Percentiles rank a stretch among this genome's conserved stretches.
Conservation (phyloP, 2,329 filamentous ascomycete species). For the Fusarium sublunatum region DNA sequence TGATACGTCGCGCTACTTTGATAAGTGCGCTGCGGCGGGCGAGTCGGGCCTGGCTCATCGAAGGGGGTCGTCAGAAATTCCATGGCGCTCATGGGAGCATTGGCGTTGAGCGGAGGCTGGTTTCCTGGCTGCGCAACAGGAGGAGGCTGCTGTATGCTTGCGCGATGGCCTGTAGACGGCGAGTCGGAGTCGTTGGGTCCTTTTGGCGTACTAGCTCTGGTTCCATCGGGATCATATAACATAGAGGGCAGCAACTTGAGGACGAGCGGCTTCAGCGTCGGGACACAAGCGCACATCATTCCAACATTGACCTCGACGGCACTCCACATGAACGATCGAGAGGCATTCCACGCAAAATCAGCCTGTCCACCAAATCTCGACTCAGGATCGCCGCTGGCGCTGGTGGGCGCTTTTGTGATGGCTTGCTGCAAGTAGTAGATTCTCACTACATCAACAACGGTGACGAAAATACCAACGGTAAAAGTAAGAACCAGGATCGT, state of each 20-base stretch:
- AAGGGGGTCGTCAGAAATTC: conserved; percentile 62
- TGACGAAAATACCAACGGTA: conserved; percentile 85
- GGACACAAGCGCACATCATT: conserved; percentile 92
- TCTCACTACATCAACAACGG: conserved; percentile 86
- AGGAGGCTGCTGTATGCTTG: conserved; percentile 42
- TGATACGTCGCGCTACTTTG: conserved; percentile 22
- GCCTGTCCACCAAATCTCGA: conserved; percentile 63
- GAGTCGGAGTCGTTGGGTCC: conserved; percentile 48
- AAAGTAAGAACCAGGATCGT: conserved; percentile 89
- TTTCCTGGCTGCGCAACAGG: conserved; percentile 34
- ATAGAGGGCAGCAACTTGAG: conserved; percentile 70
- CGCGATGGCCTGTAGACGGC: conserved; percentile 40
- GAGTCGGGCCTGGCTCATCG: conserved; percentile 35
- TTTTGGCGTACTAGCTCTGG: conserved; percentile 47
- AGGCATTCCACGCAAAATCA: conserved; percentile 78
- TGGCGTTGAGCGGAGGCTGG: conserved; percentile 40
- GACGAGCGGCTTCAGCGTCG: conserved; percentile 87
- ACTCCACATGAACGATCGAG: conserved; percentile 92
- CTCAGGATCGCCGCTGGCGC: conserved; percentile 51
- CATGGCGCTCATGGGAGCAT: conserved; percentile 52
- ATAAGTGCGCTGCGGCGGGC: conserved; percentile 19
- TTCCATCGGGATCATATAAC: conserved; percentile 64
- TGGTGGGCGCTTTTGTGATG: conserved; percentile 57
- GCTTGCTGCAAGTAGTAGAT: conserved; percentile 91
- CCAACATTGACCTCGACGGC: conserved; percentile 91